Percentiles rank a stretch among this genome's conserved stretches.
Conservation (phyloP, 1,139 yeast genomes). For the Yamadazyma jaroonii region DNA sequence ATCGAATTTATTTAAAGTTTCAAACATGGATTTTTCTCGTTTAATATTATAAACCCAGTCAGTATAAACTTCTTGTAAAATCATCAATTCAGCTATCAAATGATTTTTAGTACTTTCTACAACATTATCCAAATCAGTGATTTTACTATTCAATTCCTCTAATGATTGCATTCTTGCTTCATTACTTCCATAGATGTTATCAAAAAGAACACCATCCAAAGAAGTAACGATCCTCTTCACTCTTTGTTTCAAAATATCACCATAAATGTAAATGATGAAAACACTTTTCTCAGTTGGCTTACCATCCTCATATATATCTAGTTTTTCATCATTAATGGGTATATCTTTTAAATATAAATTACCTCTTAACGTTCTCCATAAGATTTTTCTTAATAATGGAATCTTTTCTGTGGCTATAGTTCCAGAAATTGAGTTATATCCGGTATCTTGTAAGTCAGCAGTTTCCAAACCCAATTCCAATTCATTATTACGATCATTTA, state of each 20-base stretch:
- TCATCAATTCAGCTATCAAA: conserved; percentile 66
- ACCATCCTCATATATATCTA: conserved; percentile 25
- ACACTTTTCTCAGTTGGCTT: conserved; percentile 61
- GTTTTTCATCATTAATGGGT: conserved; percentile 35
- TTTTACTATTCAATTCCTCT: conserved; percentile 55
- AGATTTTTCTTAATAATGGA: conserved; percentile 46
- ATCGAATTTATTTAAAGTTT: conserved; percentile 75
- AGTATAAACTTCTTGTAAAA: conserved; percentile 55
- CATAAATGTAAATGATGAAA: conserved; percentile 86
- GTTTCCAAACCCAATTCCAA: conserved; percentile 29
- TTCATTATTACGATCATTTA: conserved; percentile 23
- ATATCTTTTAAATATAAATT: conserved; percentile 49
- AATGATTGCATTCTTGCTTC: conserved; percentile 53
- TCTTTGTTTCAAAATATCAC: conserved; percentile 63
- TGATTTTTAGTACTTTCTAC: conserved; percentile 69
- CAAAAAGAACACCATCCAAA: conserved; percentile 73
- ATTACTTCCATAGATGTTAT: conserved; percentile 56
- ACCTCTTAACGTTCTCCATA: conserved; percentile 57
- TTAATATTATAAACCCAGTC: conserved; percentile 44
- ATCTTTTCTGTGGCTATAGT: conserved; percentile 44
- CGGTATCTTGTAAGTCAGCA: conserved; percentile 45
- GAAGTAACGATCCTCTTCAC: conserved; percentile 79
- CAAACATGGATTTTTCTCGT: conserved; percentile 73
- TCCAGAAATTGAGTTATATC: conserved; percentile 49
- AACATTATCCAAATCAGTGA: conserved; percentile 50